Conservation (phyloP, 177 flowering plant species). For the Telopea speciosissima region DNA sequence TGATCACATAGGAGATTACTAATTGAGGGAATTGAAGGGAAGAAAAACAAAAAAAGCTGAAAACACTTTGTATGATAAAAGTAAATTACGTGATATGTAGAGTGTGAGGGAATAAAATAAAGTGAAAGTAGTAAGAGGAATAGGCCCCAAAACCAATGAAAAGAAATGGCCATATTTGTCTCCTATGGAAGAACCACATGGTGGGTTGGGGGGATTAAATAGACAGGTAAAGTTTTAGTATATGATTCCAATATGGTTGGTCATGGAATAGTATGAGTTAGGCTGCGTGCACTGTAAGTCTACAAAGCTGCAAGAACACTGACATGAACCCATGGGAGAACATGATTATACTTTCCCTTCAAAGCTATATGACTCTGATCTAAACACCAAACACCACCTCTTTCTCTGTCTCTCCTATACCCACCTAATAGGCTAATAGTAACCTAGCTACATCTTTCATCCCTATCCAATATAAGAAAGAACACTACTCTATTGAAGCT, state of each 20-base stretch:
- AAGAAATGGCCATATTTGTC: constrained; percentile 30
- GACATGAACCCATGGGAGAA: constrained; percentile 9
- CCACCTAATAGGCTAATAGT: too few species aligned
- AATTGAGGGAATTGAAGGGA: not conserved
- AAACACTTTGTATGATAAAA: constrained; percentile 12
- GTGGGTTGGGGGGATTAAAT: constrained; percentile 25
- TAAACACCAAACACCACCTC: not conserved
- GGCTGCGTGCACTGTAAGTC: constrained; percentile 24
- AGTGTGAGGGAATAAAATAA: constrained; percentile 24
- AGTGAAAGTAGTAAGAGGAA: constrained; percentile 33
- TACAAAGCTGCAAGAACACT: constrained; percentile 24
- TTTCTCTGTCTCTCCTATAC: constrained; percentile 3
- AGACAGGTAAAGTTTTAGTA: constrained; percentile 8
- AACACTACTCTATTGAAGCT: too few species aligned
- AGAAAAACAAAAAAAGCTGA: constrained; percentile 7
- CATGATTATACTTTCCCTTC: constrained; percentile 12
- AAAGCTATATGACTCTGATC: not conserved
- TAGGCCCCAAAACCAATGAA: constrained; percentile 34
- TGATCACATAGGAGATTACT: constrained; percentile 11
- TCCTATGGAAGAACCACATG: constrained; percentile 15
- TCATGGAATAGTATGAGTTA: constrained; percentile 2
- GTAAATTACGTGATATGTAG: constrained; percentile 39
- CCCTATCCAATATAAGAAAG: too few species aligned
- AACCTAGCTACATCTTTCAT: too few species aligned
- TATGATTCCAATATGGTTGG: constrained; percentile 14